Percentiles rank a stretch among this genome's conserved stretches.
Conservation (phyloP, 768 basidiomycete species). For the Tephrocybe rancida region DNA sequence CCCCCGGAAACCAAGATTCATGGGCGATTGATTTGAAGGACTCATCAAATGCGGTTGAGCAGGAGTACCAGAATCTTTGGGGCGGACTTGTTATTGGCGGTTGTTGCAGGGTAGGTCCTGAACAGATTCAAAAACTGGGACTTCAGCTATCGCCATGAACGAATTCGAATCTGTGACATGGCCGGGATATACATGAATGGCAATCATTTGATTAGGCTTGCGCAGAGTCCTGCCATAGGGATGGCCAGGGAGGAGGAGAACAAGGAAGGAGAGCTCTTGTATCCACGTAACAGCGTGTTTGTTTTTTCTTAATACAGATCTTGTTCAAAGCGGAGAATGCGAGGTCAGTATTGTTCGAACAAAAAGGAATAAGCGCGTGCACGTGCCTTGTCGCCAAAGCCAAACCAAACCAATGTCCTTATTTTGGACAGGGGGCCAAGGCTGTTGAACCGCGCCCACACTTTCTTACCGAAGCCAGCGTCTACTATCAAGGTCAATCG, state of each 20-base stretch:
- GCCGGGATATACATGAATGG: too few species aligned
- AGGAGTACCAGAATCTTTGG: constrained; percentile 34
- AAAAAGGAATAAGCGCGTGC: constrained; percentile 8
- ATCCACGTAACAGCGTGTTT: not conserved
- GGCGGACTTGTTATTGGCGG: constrained; percentile 64
- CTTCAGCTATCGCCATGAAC: too few species aligned
- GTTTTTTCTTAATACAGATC: too few species aligned
- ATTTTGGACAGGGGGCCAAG: constrained; percentile 6
- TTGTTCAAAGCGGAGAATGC: too few species aligned
- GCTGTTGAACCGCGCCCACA: constrained; percentile 2
- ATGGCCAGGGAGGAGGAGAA: too few species aligned
- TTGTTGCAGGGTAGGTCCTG: constrained; percentile 65
- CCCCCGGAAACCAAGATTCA: constrained; percentile 15
- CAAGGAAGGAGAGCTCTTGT: not conserved
- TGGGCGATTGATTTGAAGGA: constrained; percentile 39
- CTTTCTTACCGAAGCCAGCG: not conserved
- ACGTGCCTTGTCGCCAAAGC: constrained; percentile 6
- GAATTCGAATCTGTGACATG: too few species aligned
- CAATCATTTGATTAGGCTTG: too few species aligned
- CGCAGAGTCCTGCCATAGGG: too few species aligned
- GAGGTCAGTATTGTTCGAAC: not conserved
- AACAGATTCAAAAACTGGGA: constrained; percentile 41
- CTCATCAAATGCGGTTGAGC: constrained; percentile 22
- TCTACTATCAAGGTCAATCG: constrained; percentile 3
- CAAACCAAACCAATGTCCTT: not conserved